phyloP scores from a whole-genome alignment of 2,329 filamentous ascomycete genomes.

The Hymenoscyphus fructigenus region DNA sequence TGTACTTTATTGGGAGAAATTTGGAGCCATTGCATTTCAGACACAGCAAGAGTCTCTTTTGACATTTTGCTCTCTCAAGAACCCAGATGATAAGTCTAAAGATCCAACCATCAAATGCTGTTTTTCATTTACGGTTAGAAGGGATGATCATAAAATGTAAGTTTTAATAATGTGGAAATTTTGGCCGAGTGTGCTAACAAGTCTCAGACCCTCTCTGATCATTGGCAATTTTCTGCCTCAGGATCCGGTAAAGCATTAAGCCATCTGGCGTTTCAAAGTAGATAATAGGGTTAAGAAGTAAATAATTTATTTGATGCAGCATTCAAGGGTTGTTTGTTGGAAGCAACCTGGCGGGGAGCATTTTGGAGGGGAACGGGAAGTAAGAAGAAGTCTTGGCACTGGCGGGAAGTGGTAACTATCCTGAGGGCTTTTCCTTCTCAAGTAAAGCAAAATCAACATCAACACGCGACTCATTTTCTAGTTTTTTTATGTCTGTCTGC shows the following conservation, averaged over 20 bases:
- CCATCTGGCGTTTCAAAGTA: conserved; percentile 6
- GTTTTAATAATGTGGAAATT: conserved; percentile 38
- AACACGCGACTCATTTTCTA: neutral
- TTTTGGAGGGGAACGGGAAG: neutral
- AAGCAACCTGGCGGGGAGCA: neutral
- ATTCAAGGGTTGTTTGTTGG: neutral
- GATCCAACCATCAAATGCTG: conserved; percentile 84
- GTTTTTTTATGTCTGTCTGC: neutral
- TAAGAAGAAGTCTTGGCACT: neutral
- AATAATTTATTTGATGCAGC: conserved; percentile 5
- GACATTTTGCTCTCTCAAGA: conserved; percentile 89
- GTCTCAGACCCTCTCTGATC: conserved; percentile 79
- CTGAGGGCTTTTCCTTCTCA: neutral
- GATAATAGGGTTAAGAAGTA: conserved; percentile 13
- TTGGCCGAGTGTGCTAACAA: conserved; percentile 9
- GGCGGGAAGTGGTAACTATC: neutral
- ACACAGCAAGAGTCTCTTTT: conserved; percentile 90
- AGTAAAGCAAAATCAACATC: neutral
- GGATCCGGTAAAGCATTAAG: conserved; percentile 17
- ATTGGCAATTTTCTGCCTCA: conserved; percentile 96
- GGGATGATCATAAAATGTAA: conserved; percentile 95
- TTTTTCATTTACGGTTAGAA: conserved; percentile 94
- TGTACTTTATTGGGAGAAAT: conserved; percentile 98
- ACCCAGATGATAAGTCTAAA: conserved; percentile 66
- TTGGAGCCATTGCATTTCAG: conserved; percentile 96